Percentiles rank a stretch among this genome's conserved stretches.
These are phyloP conservation scores for Trypanosoma mega DNA, from an alignment of 208 protist genomes.

Conservation along the genomic window DNA sequence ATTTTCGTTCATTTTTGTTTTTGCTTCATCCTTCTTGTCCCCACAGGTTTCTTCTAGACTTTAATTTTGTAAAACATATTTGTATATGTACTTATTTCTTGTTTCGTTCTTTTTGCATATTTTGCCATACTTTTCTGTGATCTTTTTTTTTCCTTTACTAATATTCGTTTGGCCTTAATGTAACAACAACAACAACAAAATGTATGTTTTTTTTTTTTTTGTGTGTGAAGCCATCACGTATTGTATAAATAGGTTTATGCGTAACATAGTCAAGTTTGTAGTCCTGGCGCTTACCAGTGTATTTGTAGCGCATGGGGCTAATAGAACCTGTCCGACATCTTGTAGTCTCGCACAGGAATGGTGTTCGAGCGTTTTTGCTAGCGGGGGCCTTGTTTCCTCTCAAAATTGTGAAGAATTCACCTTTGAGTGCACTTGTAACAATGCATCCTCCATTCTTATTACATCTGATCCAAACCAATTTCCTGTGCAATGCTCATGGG, in stretches of 20 bases:
- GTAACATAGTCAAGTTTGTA: too few species aligned
- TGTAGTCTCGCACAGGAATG: constrained; percentile 24
- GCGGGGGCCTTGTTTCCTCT: constrained; percentile 34
- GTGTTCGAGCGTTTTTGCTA: constrained; percentile 36
- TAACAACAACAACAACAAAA: neutral
- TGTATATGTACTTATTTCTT: too few species aligned
- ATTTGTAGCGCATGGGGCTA: neutral
- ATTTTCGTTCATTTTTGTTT: constrained; percentile 16
- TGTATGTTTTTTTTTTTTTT: too few species aligned
- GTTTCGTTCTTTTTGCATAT: constrained; percentile 15
- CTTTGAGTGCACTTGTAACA: constrained; percentile 55
- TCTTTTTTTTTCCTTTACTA: neutral
- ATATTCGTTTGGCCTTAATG: neutral
- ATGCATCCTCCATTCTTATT: constrained; percentile 10
- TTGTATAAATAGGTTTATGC: too few species aligned
- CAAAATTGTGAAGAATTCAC: constrained; percentile 13
- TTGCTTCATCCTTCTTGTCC: constrained; percentile 17
- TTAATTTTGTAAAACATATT: too few species aligned
- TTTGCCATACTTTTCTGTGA: constrained; percentile 1
- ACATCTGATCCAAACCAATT: neutral
- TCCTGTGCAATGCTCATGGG: constrained; percentile 43
- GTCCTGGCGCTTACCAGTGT: too few species aligned
- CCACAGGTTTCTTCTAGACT: too few species aligned
- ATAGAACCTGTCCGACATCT: neutral
- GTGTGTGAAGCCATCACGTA: too few species aligned